Evolutionary conservation across 2,329 filamentous ascomycete species (phyloP).

Genomic region (Monosporascus sp.): DNA sequence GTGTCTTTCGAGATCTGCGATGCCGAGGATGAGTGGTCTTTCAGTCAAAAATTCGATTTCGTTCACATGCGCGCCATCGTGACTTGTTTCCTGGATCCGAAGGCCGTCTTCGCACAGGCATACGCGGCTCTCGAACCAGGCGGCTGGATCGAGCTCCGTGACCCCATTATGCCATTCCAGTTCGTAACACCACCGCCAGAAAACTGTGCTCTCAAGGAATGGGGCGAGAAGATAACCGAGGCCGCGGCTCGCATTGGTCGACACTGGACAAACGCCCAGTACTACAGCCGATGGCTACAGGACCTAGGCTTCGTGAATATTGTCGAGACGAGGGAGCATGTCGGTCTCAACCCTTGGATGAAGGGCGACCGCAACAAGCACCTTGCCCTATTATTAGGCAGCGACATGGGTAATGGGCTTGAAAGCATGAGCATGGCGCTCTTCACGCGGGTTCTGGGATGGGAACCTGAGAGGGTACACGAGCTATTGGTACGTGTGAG

Average conservation of each 20-base stretch:
- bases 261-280: conserved; percentile 14
- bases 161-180: conserved; percentile 20
- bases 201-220: conserved; percentile 16
- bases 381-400: conserved; percentile 15
- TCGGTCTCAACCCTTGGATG: conserved; percentile 19
- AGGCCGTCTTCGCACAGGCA: conserved; percentile 14
- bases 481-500: conserved; percentile 15
- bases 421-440: conserved; percentile 21
- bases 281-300: conserved; percentile 14
- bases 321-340: conserved; percentile 12
- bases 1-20: conserved; percentile 23
- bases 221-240: conserved; percentile 15
- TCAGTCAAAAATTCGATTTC: conserved; percentile 16
- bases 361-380: conserved; percentile 17
- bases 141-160: conserved; percentile 22
- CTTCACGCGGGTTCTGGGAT: conserved; percentile 19
- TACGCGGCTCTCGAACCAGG: conserved; percentile 13
- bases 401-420: conserved; percentile 15
- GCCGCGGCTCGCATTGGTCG: conserved; percentile 15
- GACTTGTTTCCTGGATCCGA: conserved; percentile 18
- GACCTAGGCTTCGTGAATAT: conserved; percentile 17
- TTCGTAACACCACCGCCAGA: conserved; percentile 17
- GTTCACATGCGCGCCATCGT: conserved; percentile 21
- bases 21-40: conserved; percentile 22
- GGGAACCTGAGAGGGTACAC: conserved; percentile 8